Evolutionary conservation across 805 yeast species (phyloP), one percentile per base, ranked within the genome.

Genomic region (Lipomyces japonicus): DNA sequence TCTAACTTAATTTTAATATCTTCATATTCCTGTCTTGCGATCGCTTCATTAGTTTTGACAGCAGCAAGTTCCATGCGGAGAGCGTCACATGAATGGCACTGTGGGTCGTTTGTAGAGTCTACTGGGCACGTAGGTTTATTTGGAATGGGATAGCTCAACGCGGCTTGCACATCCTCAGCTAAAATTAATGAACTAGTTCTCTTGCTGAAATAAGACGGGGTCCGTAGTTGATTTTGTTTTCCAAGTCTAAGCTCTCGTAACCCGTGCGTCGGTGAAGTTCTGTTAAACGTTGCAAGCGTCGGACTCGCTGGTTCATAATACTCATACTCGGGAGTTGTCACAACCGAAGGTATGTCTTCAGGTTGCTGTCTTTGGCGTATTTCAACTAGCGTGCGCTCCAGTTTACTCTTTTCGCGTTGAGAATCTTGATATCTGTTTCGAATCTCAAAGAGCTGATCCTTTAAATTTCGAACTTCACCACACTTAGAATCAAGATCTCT

Each of bases 1-100:
- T 55, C 58, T 3, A 61, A 32, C 40, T 48, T 44, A 39, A 54
- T 61, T 18, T 40, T 56, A 18, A 63, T 53, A 39, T 58, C 63
- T 31, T 66, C 68, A 37, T 62, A 44, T 40, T 61, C 63, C 44
- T 61, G 62, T 22, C 63, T 53, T 4, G 67, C 66, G 41, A 56
- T 50, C 4, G 62, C 66, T 44, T 66, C 69, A 36, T 50, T 51
- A 2, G 65, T 54, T 46, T 58, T 62, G 26, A 62, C 59, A 10
- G 57, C 41, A 2, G 64, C 68, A 26, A 65, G 58, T 36, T 65
- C 68, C 50, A 63, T 53, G 36, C 55, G 46, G 6, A 63, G 48
- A 6, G 57, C 43, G 28, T 65, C 68, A 44, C 68, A 65, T 7
- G 58, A 44, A 10, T 55, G 51, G 45, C 65, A 61, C n/a, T 14